A percentile compares a stretch with the other conserved stretches of the same genome.
Evolutionary conservation across 176 grass and related monocot species (phyloP).

Genomic region (Rhynchospora pubera): DNA sequence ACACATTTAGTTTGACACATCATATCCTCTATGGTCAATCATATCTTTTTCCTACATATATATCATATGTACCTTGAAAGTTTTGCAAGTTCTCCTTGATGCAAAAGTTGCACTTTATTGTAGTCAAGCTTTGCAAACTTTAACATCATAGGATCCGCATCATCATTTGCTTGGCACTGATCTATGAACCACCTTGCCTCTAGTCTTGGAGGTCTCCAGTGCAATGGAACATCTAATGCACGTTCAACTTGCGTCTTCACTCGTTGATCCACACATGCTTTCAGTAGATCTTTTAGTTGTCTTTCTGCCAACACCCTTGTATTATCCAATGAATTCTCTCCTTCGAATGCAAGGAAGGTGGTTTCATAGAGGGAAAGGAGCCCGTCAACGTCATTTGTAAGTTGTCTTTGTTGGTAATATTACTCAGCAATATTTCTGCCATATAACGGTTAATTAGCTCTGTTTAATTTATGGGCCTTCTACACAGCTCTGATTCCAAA

Average conservation of each 20-base stretch:
- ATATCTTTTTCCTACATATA: no score
- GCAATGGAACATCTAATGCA: conserved; percentile 33
- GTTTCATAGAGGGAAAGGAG: conserved; percentile 29
- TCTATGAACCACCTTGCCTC: conserved; percentile 31
- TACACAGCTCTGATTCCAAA: neutral
- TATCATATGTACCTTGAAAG: conserved; percentile 23
- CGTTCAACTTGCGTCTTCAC: neutral
- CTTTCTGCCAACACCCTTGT: neutral
- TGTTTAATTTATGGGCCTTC: neutral
- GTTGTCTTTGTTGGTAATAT: neutral
- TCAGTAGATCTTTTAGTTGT: neutral
- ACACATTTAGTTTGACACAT: no score
- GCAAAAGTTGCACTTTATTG: conserved; percentile 30
- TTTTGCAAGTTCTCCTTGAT: conserved; percentile 19
- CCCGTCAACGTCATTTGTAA: neutral
- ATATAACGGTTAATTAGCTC: neutral
- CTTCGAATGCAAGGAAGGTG: conserved; percentile 14
- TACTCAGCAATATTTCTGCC: neutral
- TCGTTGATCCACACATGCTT: conserved; percentile 8
- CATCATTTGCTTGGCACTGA: neutral
- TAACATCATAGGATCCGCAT: neutral
- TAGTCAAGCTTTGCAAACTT: conserved; percentile 35
- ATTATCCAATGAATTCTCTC: conserved; percentile 12
- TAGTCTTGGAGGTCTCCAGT: conserved; percentile 29
- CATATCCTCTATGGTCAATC: no score